phyloP scores from a whole-genome alignment of 2,329 filamentous ascomycete genomes.

The Aschersonia sp. region DNA sequence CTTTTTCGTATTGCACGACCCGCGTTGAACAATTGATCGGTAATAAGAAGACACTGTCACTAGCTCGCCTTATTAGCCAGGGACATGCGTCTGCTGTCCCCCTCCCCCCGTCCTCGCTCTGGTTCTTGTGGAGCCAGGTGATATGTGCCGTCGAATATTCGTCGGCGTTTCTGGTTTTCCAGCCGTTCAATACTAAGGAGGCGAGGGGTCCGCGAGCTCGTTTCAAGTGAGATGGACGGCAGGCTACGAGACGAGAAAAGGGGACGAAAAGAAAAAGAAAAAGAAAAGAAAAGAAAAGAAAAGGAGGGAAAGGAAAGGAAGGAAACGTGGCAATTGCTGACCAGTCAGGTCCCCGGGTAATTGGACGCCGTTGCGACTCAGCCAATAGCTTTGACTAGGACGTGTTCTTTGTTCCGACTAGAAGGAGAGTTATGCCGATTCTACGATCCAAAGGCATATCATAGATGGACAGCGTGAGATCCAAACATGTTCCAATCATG shows the following conservation, averaged over 20 bases:
- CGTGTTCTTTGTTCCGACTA: too few species aligned
- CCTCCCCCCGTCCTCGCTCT: not conserved
- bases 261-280: not conserved
- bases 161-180: not conserved
- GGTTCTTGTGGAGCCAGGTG: not conserved
- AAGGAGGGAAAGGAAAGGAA: not conserved
- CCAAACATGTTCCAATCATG: too few species aligned
- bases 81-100: not conserved
- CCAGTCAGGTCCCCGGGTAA: too few species aligned
- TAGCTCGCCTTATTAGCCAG: not conserved
- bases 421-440: too few species aligned
- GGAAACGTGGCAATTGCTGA: too few species aligned
- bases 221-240: not conserved
- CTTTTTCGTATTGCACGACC: too few species aligned
- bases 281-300: slow-evolving; percentile 1
- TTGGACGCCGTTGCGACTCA: too few species aligned
- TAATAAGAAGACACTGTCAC: not conserved
- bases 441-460: too few species aligned
- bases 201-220: not conserved
- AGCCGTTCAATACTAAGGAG: not conserved
- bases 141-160: not conserved
- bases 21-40: too few species aligned
- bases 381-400: too few species aligned
- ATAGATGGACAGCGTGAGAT: too few species aligned
- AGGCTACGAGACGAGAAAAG: not conserved